These are phyloP conservation scores for Pseudozyma tsukubaensis DNA, from an alignment of 1,284 basidiomycete species.

Conservation along the genomic window DNA sequence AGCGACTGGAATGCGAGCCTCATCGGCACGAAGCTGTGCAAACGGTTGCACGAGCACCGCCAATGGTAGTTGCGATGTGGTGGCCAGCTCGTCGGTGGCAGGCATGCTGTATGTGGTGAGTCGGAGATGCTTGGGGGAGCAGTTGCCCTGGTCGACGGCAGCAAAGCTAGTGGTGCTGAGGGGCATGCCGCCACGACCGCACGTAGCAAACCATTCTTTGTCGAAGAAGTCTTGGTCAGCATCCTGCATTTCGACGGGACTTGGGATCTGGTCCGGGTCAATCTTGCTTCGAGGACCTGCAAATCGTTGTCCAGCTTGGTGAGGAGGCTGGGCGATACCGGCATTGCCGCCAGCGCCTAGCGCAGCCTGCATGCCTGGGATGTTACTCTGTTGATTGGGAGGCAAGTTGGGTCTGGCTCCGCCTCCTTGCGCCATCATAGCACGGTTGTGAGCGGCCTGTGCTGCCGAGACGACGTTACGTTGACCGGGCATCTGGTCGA, in stretches of 20 bases:
- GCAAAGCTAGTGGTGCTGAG: slow-evolving; percentile 87
- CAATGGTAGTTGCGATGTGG: slow-evolving; percentile 82
- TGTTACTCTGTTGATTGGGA: slow-evolving; percentile 36
- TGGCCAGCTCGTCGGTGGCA: slow-evolving; percentile 80
- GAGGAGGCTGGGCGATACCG: slow-evolving; percentile 68
- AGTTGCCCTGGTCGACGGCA: slow-evolving; percentile 89
- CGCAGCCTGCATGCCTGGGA: slow-evolving; percentile 44
- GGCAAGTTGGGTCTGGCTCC: slow-evolving; percentile 33
- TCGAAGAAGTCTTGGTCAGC: slow-evolving; percentile 86
- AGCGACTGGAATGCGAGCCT: slow-evolving; percentile 77
- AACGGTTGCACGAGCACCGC: slow-evolving; percentile 91
- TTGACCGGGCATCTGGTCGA: slow-evolving; percentile 67
- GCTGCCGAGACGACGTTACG: slow-evolving; percentile 60
- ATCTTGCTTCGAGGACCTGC: slow-evolving; percentile 80
- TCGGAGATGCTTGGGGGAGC: slow-evolving; percentile 77
- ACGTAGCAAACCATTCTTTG: slow-evolving; percentile 79
- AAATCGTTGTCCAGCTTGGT: slow-evolving; percentile 70
- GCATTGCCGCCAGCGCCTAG: slow-evolving; percentile 26
- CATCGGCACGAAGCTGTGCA: slow-evolving; percentile 79
- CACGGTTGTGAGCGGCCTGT: slow-evolving; percentile 63
- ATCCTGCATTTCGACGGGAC: slow-evolving; percentile 85
- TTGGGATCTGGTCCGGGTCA: slow-evolving; percentile 90
- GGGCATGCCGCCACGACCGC: slow-evolving; percentile 77
- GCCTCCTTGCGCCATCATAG: slow-evolving; percentile 39
- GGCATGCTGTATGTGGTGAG: slow-evolving; percentile 81